phyloP scores from a whole-genome alignment of 129 eudicot species.

The Erigeron canadensis region DNA sequence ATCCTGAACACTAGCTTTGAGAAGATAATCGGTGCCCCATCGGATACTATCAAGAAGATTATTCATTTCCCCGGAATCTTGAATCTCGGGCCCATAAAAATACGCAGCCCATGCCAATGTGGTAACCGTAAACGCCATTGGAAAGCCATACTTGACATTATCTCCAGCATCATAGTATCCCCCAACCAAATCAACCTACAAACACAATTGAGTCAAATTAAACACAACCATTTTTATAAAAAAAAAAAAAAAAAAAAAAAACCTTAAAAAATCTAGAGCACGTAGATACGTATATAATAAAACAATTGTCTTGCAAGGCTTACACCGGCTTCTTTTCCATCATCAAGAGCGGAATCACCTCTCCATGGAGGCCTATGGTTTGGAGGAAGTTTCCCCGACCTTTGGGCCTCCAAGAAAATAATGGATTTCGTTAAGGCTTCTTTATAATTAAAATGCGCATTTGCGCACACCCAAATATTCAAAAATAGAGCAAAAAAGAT shows the following conservation, averaged over 20 bases:
- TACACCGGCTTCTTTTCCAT: slow-evolving; percentile 70
- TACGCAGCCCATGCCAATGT: slow-evolving; percentile 76
- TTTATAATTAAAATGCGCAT: slow-evolving; percentile 49
- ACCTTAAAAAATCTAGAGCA: not conserved
- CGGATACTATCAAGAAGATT: slow-evolving; percentile 47
- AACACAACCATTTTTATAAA: not conserved
- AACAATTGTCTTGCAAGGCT: not conserved
- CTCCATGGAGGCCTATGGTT: slow-evolving; percentile 65
- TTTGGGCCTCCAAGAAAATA: slow-evolving; percentile 82
- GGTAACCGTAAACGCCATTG: slow-evolving; percentile 86
- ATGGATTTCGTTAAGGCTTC: slow-evolving; percentile 71
- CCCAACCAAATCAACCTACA: slow-evolving; percentile 81
- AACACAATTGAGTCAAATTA: not conserved
- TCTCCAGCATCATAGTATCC: slow-evolving; percentile 98
- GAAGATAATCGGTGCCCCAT: slow-evolving; percentile 88
- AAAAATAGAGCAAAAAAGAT: slow-evolving; percentile 34
- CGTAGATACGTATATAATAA: not conserved
- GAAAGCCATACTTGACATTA: slow-evolving; percentile 78
- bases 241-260: not conserved
- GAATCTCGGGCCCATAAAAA: slow-evolving; percentile 43
- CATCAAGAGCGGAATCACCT: slow-evolving; percentile 81
- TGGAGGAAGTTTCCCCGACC: slow-evolving; percentile 86
- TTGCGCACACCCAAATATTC: slow-evolving; percentile 20
- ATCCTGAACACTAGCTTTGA: slow-evolving; percentile 48
- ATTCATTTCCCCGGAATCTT: slow-evolving; percentile 54